Conservation (phyloP, 257 asterid species). For the Ballota nigra region DNA sequence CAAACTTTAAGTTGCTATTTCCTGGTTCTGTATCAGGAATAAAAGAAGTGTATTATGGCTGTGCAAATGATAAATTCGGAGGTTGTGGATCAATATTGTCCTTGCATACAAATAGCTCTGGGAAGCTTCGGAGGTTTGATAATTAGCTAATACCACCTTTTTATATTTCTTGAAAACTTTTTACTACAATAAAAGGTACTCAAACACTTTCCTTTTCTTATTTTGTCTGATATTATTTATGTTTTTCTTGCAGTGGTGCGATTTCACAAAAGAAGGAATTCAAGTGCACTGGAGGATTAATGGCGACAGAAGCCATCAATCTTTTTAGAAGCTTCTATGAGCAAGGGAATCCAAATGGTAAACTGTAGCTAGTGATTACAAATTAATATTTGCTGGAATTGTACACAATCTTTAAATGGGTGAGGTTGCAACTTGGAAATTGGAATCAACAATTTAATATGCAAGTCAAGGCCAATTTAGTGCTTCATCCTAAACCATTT, state of each 20-base stretch:
- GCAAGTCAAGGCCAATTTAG: background rate
- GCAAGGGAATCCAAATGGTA: conserved; percentile 92
- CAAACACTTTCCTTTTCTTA: background rate
- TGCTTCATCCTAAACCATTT: background rate
- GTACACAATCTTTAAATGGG: conserved; percentile 3
- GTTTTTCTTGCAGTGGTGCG: conserved; percentile 28
- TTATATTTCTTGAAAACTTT: conserved; percentile 4
- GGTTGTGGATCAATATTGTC: conserved; percentile 94
- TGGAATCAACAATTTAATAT: background rate
- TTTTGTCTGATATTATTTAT: background rate
- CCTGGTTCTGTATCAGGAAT: conserved; percentile 44
- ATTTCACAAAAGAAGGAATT: conserved; percentile 47
- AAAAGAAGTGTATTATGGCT: conserved; percentile 73
- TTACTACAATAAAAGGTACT: conserved; percentile 3
- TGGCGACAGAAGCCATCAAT: conserved; percentile 77
- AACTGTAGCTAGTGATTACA: conserved; percentile 6
- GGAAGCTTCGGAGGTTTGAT: conserved; percentile 44
- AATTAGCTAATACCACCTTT: background rate
- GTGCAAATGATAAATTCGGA: conserved; percentile 93
- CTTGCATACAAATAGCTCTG: conserved; percentile 47
- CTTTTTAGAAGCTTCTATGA: conserved; percentile 81
- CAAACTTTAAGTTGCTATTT: conserved; percentile 10
- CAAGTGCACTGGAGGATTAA: conserved; percentile 79
- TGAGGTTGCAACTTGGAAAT: background rate
- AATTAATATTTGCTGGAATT: conserved; percentile 14